Conservation (phyloP, 352 stramenopile species). For the Globisporangium nunn region DNA sequence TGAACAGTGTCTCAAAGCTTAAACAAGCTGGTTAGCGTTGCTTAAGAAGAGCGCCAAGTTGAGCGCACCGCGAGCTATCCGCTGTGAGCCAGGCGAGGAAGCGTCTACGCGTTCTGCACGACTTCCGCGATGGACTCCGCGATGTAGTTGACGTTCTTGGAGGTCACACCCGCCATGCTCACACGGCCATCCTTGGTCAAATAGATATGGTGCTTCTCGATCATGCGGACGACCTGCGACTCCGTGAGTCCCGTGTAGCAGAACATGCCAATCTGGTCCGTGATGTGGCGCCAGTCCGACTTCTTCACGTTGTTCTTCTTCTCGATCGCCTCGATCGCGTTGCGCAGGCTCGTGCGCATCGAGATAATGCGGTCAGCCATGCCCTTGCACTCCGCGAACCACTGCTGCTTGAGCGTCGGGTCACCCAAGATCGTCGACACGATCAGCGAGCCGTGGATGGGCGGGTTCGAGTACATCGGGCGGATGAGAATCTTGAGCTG, state of each 20-base stretch:
- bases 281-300: conserved; percentile 96
- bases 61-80: not conserved
- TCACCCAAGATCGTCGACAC: conserved; percentile 96
- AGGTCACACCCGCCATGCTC: conserved; percentile 96
- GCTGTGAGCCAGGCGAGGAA: not conserved
- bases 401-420: conserved; percentile 89
- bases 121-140: conserved; percentile 94
- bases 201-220: conserved; percentile 96
- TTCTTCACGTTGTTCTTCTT: conserved; percentile 63
- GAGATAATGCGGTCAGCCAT: conserved; percentile 95
- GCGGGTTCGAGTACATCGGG: conserved; percentile 99
- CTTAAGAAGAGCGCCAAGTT: not conserved
- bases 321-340: conserved; percentile 78
- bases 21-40: conserved; percentile 5
- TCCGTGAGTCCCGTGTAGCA: conserved; percentile 96
- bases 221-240: conserved; percentile 92
- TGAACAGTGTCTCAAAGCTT: too few relatives aligned
- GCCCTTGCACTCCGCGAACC: conserved; percentile 92
- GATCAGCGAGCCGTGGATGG: conserved; percentile 96
- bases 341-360: conserved; percentile 87
- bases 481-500: conserved; percentile 99
- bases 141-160: conserved; percentile 96
- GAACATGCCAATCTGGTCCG: conserved; percentile 99
- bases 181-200: conserved; percentile 97
- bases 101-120: conserved; percentile 67